A percentile compares a stretch with the other conserved stretches of the same genome.
phyloP scores from a whole-genome alignment of 176 grass and related monocot genomes.

The Avena eriantha region DNA sequence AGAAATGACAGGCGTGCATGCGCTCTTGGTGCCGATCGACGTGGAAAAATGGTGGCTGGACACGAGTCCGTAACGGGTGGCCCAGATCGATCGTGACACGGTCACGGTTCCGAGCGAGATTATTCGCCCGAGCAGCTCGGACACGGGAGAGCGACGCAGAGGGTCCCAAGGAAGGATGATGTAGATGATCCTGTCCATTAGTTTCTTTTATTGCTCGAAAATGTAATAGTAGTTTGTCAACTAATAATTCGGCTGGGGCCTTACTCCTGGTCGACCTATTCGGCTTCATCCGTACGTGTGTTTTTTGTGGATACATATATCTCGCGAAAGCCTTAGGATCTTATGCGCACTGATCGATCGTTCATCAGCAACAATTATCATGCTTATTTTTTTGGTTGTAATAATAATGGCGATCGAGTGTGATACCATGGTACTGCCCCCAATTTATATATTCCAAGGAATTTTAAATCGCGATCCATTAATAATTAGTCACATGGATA shows the following conservation, averaged over 20 bases:
- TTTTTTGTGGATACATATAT: neutral
- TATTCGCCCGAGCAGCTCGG: neutral
- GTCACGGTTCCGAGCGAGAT: neutral
- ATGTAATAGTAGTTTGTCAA: neutral
- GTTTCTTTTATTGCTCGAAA: neutral
- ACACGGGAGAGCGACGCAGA: neutral
- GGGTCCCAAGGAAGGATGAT: neutral
- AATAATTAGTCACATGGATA: neutral
- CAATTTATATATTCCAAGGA: neutral
- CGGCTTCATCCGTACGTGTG: constrained; percentile 12
- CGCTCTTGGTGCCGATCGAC: neutral
- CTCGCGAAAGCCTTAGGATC: neutral
- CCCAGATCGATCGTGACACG: neutral
- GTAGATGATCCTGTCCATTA: constrained; percentile 37
- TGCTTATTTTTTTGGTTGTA: no score
- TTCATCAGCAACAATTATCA: no score
- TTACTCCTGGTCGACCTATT: neutral
- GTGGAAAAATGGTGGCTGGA: neutral
- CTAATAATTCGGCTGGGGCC: neutral
- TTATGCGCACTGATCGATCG: neutral
- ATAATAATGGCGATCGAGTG: neutral
- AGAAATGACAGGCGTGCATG: neutral
- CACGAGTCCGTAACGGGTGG: neutral
- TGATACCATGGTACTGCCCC: neutral
- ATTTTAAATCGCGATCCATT: neutral